Evolutionary conservation across 2,329 filamentous ascomycete species (phyloP).

Genomic region (Penicillium sumatraense): DNA sequence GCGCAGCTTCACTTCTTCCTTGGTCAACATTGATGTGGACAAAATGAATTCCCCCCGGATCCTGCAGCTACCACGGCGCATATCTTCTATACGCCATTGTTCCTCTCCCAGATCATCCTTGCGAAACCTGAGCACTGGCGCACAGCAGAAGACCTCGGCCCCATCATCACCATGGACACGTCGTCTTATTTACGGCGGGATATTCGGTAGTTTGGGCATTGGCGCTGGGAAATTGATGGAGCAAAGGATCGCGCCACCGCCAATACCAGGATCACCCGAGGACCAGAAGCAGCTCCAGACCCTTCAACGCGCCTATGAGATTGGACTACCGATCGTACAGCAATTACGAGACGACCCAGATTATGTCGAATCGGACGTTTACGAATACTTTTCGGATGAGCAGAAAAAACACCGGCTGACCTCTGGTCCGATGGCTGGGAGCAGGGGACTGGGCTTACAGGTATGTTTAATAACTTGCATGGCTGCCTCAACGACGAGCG

Average conservation of each 20-base stretch:
- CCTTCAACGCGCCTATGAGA: slow-evolving; percentile 39
- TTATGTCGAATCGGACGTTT: slow-evolving; percentile 45
- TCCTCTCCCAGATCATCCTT: slow-evolving; percentile 6
- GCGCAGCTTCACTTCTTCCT: slow-evolving; percentile 4
- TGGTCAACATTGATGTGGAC: slow-evolving; percentile 27
- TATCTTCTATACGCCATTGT: slow-evolving; percentile 3
- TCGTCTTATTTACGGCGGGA: slow-evolving; percentile 37
- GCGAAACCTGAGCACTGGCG: slow-evolving; percentile 27
- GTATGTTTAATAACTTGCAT: slow-evolving; percentile 30
- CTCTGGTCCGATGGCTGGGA: slow-evolving; percentile 45
- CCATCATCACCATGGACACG: slow-evolving; percentile 39
- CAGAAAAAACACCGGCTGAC: slow-evolving; percentile 42
- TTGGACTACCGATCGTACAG: slow-evolving; percentile 41
- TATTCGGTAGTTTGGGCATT: slow-evolving; percentile 42
- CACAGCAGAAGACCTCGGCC: slow-evolving; percentile 20
- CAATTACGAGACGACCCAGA: slow-evolving; percentile 43
- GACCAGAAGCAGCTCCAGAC: slow-evolving; percentile 35
- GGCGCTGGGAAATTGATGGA: slow-evolving; percentile 29
- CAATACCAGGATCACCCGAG: slow-evolving; percentile 39
- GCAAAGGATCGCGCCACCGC: slow-evolving; percentile 27
- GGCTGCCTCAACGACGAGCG: slow-evolving; percentile 8
- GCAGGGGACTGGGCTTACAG: slow-evolving; percentile 46
- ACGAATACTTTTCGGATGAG: slow-evolving; percentile 40
- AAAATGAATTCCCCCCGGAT: slow-evolving; percentile 33
- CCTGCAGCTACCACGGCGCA: slow-evolving; percentile 27